Percentiles rank a stretch among this genome's conserved stretches.
Evolutionary conservation across 768 basidiomycete genomes (phyloP).

Genomic region (Asterophora parasitica): DNA sequence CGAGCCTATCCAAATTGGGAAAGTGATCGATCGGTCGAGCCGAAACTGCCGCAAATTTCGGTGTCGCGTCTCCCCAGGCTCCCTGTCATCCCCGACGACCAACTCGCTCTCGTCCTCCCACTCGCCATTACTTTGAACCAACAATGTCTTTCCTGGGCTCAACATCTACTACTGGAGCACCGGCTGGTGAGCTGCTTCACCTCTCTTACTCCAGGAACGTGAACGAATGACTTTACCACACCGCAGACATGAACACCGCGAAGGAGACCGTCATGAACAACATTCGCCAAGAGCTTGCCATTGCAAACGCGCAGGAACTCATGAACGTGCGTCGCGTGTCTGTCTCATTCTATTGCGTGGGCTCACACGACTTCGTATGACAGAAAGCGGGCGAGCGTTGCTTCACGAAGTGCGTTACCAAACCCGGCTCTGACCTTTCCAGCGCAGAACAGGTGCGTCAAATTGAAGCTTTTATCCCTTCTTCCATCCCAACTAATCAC

Average conservation of each 20-base stretch:
- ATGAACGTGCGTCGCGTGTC: slow-evolving; percentile 52
- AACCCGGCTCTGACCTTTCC: slow-evolving; percentile 66
- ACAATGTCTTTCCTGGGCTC: slow-evolving; percentile 20
- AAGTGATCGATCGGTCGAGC: slow-evolving; percentile 13
- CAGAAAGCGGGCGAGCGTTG: slow-evolving; percentile 82
- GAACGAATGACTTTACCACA: not conserved
- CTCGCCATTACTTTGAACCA: not conserved
- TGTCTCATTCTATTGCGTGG: not conserved
- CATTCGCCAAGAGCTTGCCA: slow-evolving; percentile 64
- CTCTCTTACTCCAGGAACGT: no score
- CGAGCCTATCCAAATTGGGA: slow-evolving; percentile 4
- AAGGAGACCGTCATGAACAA: slow-evolving; percentile 59
- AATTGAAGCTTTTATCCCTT: slow-evolving; percentile 1
- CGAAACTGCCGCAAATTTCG: slow-evolving; percentile 13
- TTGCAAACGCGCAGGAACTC: slow-evolving; percentile 76
- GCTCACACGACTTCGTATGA: slow-evolving; percentile 1
- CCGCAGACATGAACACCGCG: slow-evolving; percentile 37
- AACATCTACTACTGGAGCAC: slow-evolving; percentile 24
- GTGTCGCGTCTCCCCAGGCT: slow-evolving; percentile 8
- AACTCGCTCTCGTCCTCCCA: not conserved
- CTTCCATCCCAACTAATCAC: slow-evolving; percentile 1
- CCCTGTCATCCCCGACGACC: not conserved
- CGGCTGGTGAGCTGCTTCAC: slow-evolving; percentile 13
- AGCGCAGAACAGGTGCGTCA: slow-evolving; percentile 63
- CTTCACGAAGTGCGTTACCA: slow-evolving; percentile 71